A percentile compares a stretch with the other conserved stretches of the same genome.
Evolutionary conservation across 805 yeast species (phyloP).

Genomic region (Candida sonorensis): DNA sequence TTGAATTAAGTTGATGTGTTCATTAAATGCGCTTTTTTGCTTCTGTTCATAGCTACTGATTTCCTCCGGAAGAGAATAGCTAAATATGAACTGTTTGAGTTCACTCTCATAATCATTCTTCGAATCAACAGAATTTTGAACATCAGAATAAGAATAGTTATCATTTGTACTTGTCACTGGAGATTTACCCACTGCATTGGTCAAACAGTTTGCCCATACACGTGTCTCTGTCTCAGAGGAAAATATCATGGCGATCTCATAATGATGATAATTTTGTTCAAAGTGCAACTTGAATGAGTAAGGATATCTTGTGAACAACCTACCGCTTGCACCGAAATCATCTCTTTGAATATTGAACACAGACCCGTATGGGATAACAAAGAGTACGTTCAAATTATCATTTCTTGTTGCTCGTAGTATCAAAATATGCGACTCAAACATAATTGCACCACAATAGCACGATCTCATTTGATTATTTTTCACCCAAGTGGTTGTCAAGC

Average conservation of each 20-base stretch:
- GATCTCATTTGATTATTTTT: slow-evolving; percentile 14
- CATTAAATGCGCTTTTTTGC: neutral
- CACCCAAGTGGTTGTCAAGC: slow-evolving; percentile 35
- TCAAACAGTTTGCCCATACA: slow-evolving; percentile 34
- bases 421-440: slow-evolving; percentile 47
- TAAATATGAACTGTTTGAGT: slow-evolving; percentile 9
- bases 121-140: slow-evolving; percentile 7
- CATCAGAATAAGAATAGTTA: slow-evolving; percentile 21
- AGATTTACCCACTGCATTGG: slow-evolving; percentile 3
- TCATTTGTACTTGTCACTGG: slow-evolving; percentile 27
- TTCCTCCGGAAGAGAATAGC: slow-evolving; percentile 11
- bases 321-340: slow-evolving; percentile 15
- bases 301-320: slow-evolving; percentile 25
- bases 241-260: slow-evolving; percentile 38
- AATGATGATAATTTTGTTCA: slow-evolving; percentile 34
- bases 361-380: slow-evolving; percentile 42
- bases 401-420: slow-evolving; percentile 17
- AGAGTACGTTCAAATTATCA: slow-evolving; percentile 29
- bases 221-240: slow-evolving; percentile 27
- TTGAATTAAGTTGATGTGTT: slow-evolving; percentile 12
- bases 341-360: slow-evolving; percentile 18
- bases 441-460: slow-evolving; percentile 29
- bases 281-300: slow-evolving; percentile 37
- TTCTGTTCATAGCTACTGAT: slow-evolving; percentile 4
- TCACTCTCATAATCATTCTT: neutral